These are phyloP conservation scores for Heterobasidion irregulare DNA, from an alignment of 1,284 basidiomycete species.

Conservation along the genomic window DNA sequence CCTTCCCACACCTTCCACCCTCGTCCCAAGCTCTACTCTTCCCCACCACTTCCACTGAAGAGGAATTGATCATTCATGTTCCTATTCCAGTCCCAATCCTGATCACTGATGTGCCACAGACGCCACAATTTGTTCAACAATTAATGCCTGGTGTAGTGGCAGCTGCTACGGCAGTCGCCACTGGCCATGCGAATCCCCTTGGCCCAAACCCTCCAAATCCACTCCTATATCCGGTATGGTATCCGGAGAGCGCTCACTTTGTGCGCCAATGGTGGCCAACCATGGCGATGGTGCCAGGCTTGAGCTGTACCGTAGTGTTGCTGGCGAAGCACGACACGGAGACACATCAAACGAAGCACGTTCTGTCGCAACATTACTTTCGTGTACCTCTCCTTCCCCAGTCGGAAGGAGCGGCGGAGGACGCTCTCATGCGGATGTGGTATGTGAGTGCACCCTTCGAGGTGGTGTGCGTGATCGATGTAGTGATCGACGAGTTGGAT, in stretches of 20 bases:
- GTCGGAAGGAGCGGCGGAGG: constrained; percentile 2
- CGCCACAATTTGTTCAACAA: background rate
- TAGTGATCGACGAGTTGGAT: constrained; percentile 25
- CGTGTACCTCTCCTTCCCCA: constrained; percentile 36
- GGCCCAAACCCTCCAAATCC: constrained; percentile 29
- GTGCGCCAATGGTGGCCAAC: constrained; percentile 75
- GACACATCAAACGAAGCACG: constrained; percentile 49
- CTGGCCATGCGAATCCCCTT: background rate
- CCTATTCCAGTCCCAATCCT: background rate
- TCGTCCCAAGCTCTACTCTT: constrained; percentile 9
- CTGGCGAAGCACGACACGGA: constrained; percentile 49
- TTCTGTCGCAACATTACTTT: constrained; percentile 72
- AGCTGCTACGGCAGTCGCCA: background rate
- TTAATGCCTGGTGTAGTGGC: background rate
- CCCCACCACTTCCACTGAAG: constrained; percentile 4
- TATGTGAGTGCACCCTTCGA: constrained; percentile 64
- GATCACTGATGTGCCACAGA: background rate
- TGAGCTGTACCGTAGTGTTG: constrained; percentile 67
- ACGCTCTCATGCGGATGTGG: constrained; percentile 51
- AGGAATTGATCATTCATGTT: background rate
- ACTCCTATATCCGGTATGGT: constrained; percentile 53
- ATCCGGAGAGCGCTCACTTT: constrained; percentile 64
- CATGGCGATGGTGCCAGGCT: constrained; percentile 44
- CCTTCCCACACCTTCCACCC: constrained; percentile 19
- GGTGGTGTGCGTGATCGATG: constrained; percentile 56